Percentiles rank a stretch among this genome's conserved stretches.
These are phyloP conservation scores for Pseudophaeomoniella oleicola DNA, from an alignment of 2,329 filamentous ascomycete species.

Conservation along the genomic window DNA sequence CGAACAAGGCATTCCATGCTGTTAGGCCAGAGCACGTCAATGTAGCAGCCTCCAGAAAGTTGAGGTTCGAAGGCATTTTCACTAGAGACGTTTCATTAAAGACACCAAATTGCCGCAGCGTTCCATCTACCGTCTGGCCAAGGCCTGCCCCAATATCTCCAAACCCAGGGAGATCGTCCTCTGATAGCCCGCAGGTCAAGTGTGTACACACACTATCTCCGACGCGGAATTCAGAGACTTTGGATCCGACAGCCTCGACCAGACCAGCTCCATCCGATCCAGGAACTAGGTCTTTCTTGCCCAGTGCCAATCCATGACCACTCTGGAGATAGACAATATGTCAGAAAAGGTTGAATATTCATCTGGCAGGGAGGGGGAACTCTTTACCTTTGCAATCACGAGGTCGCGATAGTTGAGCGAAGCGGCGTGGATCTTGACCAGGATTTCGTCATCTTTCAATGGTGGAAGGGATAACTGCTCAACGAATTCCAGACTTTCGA, in stretches of 20 bases:
- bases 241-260: constrained; percentile 36
- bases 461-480: too few relatives aligned
- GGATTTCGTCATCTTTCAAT: too few relatives aligned
- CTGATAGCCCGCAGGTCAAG: too few relatives aligned
- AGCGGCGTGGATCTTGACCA: constrained; percentile 44
- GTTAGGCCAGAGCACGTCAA: constrained; percentile 48
- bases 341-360: too few relatives aligned
- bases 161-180: too few relatives aligned
- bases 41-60: constrained; percentile 38
- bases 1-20: constrained; percentile 52
- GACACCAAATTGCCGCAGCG: constrained; percentile 50
- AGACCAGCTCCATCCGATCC: constrained; percentile 28
- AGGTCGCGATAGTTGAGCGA: constrained; percentile 35
- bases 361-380: too few relatives aligned
- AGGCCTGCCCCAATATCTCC: constrained; percentile 42
- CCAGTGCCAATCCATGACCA: too few relatives aligned
- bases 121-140: constrained; percentile 54
- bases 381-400: constrained; percentile 36
- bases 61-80: constrained; percentile 41
- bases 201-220: constrained; percentile 47
- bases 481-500: too few relatives aligned
- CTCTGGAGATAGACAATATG: too few relatives aligned
- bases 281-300: constrained; percentile 25
- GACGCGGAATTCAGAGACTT: constrained; percentile 39
- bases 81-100: constrained; percentile 58